Evolutionary conservation across 2,329 filamentous ascomycete genomes (phyloP).

Genomic region (Stemphylium lycopersici): DNA sequence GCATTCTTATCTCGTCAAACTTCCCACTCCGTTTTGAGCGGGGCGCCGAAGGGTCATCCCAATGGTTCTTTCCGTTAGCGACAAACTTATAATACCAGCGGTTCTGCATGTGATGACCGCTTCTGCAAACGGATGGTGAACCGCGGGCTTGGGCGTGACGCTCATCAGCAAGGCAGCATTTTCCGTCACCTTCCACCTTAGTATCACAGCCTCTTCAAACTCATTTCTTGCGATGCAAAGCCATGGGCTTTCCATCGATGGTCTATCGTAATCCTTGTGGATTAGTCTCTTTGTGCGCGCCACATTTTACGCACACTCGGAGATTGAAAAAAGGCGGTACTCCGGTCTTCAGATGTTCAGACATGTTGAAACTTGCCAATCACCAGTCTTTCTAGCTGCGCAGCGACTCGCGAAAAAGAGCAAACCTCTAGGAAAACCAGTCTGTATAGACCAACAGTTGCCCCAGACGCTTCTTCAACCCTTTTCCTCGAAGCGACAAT

Average conservation of each 20-base stretch:
- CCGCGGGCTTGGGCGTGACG: neutral
- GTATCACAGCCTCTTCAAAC: neutral
- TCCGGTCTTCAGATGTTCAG: neutral
- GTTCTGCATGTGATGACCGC: neutral
- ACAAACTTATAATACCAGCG: neutral
- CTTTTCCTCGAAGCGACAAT: too few species aligned
- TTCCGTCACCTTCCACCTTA: neutral
- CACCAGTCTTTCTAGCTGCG: neutral
- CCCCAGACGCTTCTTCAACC: too few species aligned
- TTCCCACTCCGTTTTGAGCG: neutral
- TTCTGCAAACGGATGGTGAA: neutral
- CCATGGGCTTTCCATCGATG: neutral
- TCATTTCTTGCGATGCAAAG: neutral
- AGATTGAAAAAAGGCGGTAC: neutral
- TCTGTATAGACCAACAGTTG: neutral
- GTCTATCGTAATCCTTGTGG: neutral
- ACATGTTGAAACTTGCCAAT: neutral
- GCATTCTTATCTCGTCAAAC: neutral
- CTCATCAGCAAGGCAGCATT: neutral
- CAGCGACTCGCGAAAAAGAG: too few species aligned
- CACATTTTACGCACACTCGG: neutral
- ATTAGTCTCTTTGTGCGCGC: neutral
- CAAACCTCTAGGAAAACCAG: too few species aligned
- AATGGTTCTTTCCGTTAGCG: neutral
- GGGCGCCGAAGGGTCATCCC: neutral